Evolutionary conservation across 306 rosid genomes (phyloP).

Genomic region (Acmispon strigosus): DNA sequence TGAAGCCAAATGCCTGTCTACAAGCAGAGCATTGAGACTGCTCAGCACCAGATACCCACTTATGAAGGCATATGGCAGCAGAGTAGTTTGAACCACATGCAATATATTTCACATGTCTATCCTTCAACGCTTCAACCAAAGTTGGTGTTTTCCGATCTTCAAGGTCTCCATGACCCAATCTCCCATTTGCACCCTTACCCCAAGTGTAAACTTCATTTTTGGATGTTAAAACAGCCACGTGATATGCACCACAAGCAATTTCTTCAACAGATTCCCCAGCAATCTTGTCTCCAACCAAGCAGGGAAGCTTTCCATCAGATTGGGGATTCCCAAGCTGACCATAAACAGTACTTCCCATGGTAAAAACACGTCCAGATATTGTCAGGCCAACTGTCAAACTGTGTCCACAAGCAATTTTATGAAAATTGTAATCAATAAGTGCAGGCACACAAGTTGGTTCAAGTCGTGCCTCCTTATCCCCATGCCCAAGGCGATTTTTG

Average conservation of each 20-base stretch:
- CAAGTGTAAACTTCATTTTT: conserved; percentile 96
- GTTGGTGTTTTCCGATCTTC: conserved; percentile 93
- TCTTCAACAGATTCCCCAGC: conserved; percentile 66
- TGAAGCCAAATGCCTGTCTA: conserved; percentile 96
- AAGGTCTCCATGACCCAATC: conserved; percentile 95
- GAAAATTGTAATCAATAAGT: conserved; percentile 81
- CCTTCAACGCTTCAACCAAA: conserved; percentile 83
- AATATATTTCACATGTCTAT: conserved; percentile 81
- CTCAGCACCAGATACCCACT: conserved; percentile 93
- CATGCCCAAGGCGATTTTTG: conserved; percentile 93
- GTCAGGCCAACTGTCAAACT: conserved; percentile 91
- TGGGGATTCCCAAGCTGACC: conserved; percentile 97
- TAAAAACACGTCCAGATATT: conserved; percentile 73
- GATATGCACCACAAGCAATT: conserved; percentile 96
- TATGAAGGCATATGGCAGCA: conserved; percentile 97
- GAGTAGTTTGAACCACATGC: conserved; percentile 89
- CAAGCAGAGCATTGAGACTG: conserved; percentile 97
- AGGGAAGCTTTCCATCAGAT: conserved; percentile 84
- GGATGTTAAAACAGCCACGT: conserved; percentile 79
- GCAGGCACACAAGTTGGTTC: conserved; percentile 88
- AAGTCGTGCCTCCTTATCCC: conserved; percentile 90
- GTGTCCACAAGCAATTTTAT: conserved; percentile 90
- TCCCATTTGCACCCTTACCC: conserved; percentile 99
- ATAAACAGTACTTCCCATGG: conserved; percentile 96
- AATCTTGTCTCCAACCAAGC: conserved; percentile 79